Base-by-base conservation (phyloP, 495 filamentous ascomycete species). In the Melanomma pulvis-pyrius region DNA sequence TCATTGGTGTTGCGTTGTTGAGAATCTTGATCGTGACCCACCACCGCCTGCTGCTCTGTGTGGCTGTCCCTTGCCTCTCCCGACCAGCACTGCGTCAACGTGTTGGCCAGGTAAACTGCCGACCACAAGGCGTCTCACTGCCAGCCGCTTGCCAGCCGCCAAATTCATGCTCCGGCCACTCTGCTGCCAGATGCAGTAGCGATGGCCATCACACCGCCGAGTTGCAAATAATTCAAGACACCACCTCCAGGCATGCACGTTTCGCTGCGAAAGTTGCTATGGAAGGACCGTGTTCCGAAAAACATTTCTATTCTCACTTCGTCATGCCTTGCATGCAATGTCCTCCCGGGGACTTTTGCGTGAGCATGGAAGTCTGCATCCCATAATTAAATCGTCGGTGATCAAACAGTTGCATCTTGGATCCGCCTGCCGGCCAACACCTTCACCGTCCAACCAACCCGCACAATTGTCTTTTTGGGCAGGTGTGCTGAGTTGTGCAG, bases 161-260 rank as follows among this genome's bases (percentile, higher is more conserved):
- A 28, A 46, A 22, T 47, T 44, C 46, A 53, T 48, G 63, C 49
- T 58, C 47, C 11, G 13, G 22, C 21, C 22, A 56, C 11, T 26
- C 11, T 22, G 8, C 28, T 34, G 25, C 17, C 51, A 13, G 57
- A 58, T 55, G 63, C 58, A 22, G 30, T 48, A 28, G 44, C 36
- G 53, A 63, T 21, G 39, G 34, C 52, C 58, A 56, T 66, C 63
- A 70, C 68, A 70, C 68, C 63, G 68, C 68, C 55, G 34, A 36
- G 48, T 21, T n/a, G 12, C n/a, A 21, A 48, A 58, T 12, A 48
- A 57, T 44, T 22, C 21, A 7, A 17, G 34, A 19, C 19, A 47
- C 29, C 19, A 49, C 62, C 51, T 39, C 56, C 19, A 54, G 48
- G 24, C 48, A 34, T 47, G 9, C 22, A 21, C 22, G 30, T 56